Percentiles rank a stretch among this genome's conserved stretches.
Conservation (phyloP, 2,329 filamentous ascomycete species). For the Penicillium corylophilum region DNA sequence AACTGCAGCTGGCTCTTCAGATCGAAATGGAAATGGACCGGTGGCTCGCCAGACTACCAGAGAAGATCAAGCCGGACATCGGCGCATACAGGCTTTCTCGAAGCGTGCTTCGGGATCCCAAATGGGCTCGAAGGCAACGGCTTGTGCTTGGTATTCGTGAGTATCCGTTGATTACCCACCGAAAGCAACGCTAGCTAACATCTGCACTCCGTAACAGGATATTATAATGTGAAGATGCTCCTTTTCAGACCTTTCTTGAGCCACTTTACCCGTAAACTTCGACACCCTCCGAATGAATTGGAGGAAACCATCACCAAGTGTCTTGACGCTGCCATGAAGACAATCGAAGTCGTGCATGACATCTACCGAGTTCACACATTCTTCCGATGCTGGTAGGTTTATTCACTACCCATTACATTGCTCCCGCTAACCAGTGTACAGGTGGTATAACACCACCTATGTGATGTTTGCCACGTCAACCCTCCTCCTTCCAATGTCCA, state of each 20-base stretch:
- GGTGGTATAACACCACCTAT: conserved; percentile 47
- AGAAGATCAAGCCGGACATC: conserved; percentile 33
- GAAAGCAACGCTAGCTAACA: background rate
- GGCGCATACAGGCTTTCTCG: conserved; percentile 21
- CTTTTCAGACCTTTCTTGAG: conserved; percentile 38
- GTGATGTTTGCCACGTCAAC: conserved; percentile 42
- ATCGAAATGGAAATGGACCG: conserved; percentile 39
- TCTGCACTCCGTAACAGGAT: conserved; percentile 24
- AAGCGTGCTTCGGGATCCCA: conserved; percentile 35
- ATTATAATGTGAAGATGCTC: conserved; percentile 44
- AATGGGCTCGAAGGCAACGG: conserved; percentile 40
- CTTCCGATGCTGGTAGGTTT: conserved; percentile 43
- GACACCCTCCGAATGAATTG: conserved; percentile 26
- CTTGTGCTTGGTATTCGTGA: conserved; percentile 42
- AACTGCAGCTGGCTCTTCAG: conserved; percentile 34
- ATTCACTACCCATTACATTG: background rate
- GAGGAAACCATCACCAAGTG: conserved; percentile 38
- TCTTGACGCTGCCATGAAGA: conserved; percentile 39
- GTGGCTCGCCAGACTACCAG: conserved; percentile 37
- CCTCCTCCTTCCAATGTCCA: conserved; percentile 37
- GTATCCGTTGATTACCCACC: conserved; percentile 2
- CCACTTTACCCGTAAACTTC: conserved; percentile 31
- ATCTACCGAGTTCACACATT: conserved; percentile 41
- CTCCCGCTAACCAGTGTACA: conserved; percentile 10
- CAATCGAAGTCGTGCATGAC: conserved; percentile 43